Evolutionary conservation across 2,329 filamentous ascomycete species (phyloP).

Genomic region (Lachnum nothofagi): DNA sequence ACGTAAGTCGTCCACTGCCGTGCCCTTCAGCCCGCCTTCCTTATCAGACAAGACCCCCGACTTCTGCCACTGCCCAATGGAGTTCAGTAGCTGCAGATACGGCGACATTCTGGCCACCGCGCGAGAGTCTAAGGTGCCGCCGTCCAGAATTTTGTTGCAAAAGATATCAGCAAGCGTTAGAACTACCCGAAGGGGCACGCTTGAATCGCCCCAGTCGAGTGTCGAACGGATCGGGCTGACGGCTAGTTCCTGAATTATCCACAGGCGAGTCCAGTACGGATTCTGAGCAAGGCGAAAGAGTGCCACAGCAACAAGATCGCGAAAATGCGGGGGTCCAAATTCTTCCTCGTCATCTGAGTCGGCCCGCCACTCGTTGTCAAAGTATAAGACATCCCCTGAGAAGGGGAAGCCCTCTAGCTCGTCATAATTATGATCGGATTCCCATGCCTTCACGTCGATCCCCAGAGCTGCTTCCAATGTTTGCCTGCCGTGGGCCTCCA

Average conservation of each 20-base stretch:
- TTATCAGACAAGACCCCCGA: too few relatives aligned
- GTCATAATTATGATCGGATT: constrained; percentile 17
- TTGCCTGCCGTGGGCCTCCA: constrained; percentile 14
- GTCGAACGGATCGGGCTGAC: constrained; percentile 1
- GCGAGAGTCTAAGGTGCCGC: too few relatives aligned
- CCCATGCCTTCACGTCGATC: constrained; percentile 13
- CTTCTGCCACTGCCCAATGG: too few relatives aligned
- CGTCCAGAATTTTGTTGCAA: too few relatives aligned
- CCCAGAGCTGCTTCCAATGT: constrained; percentile 15
- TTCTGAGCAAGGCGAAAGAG: constrained; percentile 7
- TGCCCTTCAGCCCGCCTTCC: too few relatives aligned
- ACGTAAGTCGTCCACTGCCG: too few relatives aligned
- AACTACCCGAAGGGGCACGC: constrained; percentile 6
- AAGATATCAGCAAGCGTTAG: constrained; percentile 6
- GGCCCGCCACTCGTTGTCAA: too few relatives aligned
- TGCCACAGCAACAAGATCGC: constrained; percentile 12
- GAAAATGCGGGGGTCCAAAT: constrained; percentile 14
- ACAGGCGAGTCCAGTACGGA: constrained; percentile 35
- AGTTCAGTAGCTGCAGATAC: too few relatives aligned
- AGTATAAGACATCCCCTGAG: constrained; percentile 15
- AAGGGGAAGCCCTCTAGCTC: constrained; percentile 14
- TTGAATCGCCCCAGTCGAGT: constrained; percentile 8
- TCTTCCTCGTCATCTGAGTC: constrained; percentile 11
- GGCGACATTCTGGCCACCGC: too few relatives aligned
- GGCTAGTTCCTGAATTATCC: constrained; percentile 33